Conservation (phyloP, 2,329 filamentous ascomycete species). For the Thermoascus crustaceus region DNA sequence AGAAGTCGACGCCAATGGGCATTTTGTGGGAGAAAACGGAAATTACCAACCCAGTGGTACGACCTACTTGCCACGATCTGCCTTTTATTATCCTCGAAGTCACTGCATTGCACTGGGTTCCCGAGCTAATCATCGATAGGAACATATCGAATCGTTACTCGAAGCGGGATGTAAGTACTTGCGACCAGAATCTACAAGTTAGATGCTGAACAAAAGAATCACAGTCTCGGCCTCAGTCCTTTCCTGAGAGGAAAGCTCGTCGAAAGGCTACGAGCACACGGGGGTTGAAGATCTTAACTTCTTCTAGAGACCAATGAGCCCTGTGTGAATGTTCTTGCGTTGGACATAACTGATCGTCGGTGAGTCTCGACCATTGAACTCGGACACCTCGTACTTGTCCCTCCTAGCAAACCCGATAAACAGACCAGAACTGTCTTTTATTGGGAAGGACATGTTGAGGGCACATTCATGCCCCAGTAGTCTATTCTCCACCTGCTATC, state of each 20-base stretch:
- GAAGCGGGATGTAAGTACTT: slow-evolving; percentile 48
- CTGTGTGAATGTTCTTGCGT: too few species aligned
- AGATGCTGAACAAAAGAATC: slow-evolving; percentile 14
- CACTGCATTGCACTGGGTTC: too few species aligned
- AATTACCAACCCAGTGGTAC: slow-evolving; percentile 52
- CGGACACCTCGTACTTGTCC: too few species aligned
- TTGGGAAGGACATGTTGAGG: too few species aligned
- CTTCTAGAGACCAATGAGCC: too few species aligned
- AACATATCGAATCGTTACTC: slow-evolving; percentile 54
- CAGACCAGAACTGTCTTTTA: too few species aligned
- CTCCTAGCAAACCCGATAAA: too few species aligned
- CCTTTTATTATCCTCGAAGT: neutral
- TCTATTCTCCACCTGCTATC: too few species aligned
- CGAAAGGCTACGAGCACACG: slow-evolving; percentile 35
- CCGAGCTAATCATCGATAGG: slow-evolving; percentile 21
- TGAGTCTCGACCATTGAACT: too few species aligned
- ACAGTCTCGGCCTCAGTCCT: slow-evolving; percentile 39
- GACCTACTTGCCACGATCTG: slow-evolving; percentile 3
- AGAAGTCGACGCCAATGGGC: slow-evolving; percentile 51
- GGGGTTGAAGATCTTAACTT: too few species aligned
- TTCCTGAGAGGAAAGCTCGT: slow-evolving; percentile 45
- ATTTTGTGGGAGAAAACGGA: slow-evolving; percentile 49
- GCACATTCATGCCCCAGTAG: too few species aligned
- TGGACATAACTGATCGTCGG: too few species aligned
- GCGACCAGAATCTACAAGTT: slow-evolving; percentile 1